phyloP scores from a whole-genome alignment of 257 asterid species.

The Fraxinus cuspidata region DNA sequence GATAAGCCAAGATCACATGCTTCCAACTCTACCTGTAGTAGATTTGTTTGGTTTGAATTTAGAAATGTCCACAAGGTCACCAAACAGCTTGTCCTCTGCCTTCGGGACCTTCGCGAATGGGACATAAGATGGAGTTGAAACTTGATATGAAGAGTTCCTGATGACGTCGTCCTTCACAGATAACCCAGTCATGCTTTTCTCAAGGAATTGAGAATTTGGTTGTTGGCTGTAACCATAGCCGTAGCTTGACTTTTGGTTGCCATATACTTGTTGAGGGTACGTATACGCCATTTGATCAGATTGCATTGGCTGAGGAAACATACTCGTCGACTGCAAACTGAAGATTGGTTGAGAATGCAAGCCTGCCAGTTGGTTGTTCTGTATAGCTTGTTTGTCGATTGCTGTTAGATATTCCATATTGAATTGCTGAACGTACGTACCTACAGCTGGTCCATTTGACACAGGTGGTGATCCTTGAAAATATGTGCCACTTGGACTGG shows the following conservation, averaged over 20 bases:
- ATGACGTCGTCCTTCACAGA: slow-evolving; percentile 62
- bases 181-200: slow-evolving; percentile 66
- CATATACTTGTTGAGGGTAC: slow-evolving; percentile 82
- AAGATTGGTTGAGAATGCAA: slow-evolving; percentile 36
- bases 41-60: slow-evolving; percentile 48
- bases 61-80: slow-evolving; percentile 60
- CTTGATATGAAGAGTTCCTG: slow-evolving; percentile 36
- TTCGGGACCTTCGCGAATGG: slow-evolving; percentile 66
- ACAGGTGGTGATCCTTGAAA: slow-evolving; percentile 39
- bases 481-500: slow-evolving; percentile 40
- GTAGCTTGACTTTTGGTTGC: slow-evolving; percentile 61
- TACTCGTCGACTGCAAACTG: not conserved
- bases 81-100: slow-evolving; percentile 72
- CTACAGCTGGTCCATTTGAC: slow-evolving; percentile 41
- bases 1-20: slow-evolving; percentile 35
- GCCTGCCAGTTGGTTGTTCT: slow-evolving; percentile 41
- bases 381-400: slow-evolving; percentile 38
- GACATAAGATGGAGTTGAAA: slow-evolving; percentile 46
- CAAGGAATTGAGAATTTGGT: slow-evolving; percentile 62
- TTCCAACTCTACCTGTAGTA: slow-evolving; percentile 43
- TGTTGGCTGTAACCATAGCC: slow-evolving; percentile 63
- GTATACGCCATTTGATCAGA: slow-evolving; percentile 37
- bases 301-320: slow-evolving; percentile 25
- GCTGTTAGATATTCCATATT: slow-evolving; percentile 33
- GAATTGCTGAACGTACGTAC: slow-evolving; percentile 41